Base-by-base conservation (phyloP, 2,329 filamentous ascomycete genomes). In the Akanthomyces dipterigenus region DNA sequence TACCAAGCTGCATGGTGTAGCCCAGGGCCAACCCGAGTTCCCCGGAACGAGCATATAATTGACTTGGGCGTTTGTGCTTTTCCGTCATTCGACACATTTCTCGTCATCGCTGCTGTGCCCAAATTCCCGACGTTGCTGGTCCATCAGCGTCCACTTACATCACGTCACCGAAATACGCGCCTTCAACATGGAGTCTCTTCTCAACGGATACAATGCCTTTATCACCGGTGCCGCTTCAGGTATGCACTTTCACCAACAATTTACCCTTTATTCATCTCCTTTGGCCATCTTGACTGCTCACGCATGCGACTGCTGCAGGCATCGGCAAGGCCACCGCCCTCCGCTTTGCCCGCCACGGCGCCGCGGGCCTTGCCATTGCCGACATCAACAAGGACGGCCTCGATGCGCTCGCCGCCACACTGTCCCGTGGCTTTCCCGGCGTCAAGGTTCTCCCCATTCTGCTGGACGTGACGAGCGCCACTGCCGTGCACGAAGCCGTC, bases 181-280 rank as follows among this genome's bases (percentile, higher is more conserved):
- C 53, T 5, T 16, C 40, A 36, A 8, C 12, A 78, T 78, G 75
- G 66, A 72, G 16, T 68, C 71, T 42, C 69, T 78, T 34, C 70
- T 80, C 34, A 73, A 72, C 63, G 78, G 78, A 50, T 75, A 78
- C 42, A 55, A 45, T 34, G 78, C 78, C 22, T 80, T 80, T 64
- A 75, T 82, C 56, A 80, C 78, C 4, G 79, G 78, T 34, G 78
- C 77, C 40, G 77, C 74, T 22, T 79, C 78, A 50, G 78, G 77
- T 77, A 69, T 63, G 70, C 63, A 61, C 53, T n/a, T n/a, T n/a
- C n/a, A n/a, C n/a, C n/a, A n/a, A n/a, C n/a, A n/a, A 38, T 16
- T 14, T 2, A 38, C 26, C 20, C 60, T n/a, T 16, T 3, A 31
- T 36, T 50, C 14, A 6, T 43, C n/a, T 22, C 8, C 11, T 51